Conservation (phyloP, 768 basidiomycete genomes). For the Lanmaoa pseudosensibilis region DNA sequence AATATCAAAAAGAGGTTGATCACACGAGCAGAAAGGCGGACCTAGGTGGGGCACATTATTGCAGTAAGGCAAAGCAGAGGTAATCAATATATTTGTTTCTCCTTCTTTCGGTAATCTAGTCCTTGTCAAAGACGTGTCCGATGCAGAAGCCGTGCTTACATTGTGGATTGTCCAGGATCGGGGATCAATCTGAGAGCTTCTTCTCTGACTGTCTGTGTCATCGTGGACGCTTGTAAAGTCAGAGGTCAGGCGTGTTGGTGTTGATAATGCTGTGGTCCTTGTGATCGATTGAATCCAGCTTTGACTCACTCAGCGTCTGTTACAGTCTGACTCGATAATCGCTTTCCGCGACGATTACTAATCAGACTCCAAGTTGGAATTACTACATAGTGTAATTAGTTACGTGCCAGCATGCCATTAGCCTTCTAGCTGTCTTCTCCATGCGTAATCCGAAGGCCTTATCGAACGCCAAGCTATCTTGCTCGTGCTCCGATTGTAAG, state of each 20-base stretch:
- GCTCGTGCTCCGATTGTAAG: background rate
- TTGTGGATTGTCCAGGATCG: conserved; percentile 49
- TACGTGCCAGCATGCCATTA: background rate
- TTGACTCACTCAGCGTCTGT: conserved; percentile 6
- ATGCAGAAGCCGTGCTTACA: conserved; percentile 36
- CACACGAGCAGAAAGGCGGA: conserved; percentile 33
- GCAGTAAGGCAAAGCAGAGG: conserved; percentile 93
- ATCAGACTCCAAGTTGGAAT: background rate
- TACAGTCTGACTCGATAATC: background rate
- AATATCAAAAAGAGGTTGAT: conserved; percentile 2
- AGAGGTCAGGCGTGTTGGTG: background rate
- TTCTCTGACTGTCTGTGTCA: conserved; percentile 58
- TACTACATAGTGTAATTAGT: background rate
- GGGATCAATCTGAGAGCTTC: conserved; percentile 52
- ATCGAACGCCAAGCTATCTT: background rate
- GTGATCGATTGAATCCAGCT: conserved; percentile 2
- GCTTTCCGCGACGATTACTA: conserved; percentile 12
- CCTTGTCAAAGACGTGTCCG: background rate
- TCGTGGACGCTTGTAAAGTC: conserved; percentile 19
- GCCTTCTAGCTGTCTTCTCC: background rate
- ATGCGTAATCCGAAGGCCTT: background rate
- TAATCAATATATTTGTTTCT: conserved; percentile 85
- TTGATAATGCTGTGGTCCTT: background rate
- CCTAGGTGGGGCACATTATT: conserved; percentile 98
- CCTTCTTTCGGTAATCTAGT: conserved; percentile 76